phyloP scores from a whole-genome alignment of 495 filamentous ascomycete species.

The Talaromyces wortmannii region DNA sequence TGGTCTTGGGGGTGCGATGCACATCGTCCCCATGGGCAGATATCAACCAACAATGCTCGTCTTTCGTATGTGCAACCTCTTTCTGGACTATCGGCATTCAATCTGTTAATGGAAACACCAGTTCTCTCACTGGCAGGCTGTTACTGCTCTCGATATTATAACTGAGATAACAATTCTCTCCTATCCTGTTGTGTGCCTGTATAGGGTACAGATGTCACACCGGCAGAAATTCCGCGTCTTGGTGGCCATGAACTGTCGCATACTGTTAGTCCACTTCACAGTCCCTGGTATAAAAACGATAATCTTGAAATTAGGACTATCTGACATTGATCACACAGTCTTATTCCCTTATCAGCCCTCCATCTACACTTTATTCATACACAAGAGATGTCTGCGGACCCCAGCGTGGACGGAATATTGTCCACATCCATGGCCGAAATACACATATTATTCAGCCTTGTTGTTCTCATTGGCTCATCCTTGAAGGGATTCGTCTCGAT shows the following conservation, averaged over 20 bases:
- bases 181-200: constrained; percentile 11
- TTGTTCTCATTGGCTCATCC: constrained; percentile 17
- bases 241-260: constrained; percentile 13
- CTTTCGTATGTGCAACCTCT: constrained; percentile 11
- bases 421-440: constrained; percentile 18
- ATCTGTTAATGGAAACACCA: neutral
- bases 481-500: constrained; percentile 28
- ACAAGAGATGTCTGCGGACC: constrained; percentile 12
- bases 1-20: constrained; percentile 14
- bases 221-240: constrained; percentile 12
- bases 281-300: neutral
- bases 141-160: constrained; percentile 16
- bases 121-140: constrained; percentile 17
- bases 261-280: constrained; percentile 11
- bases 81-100: neutral
- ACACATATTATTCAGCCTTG: constrained; percentile 15
- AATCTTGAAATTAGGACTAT: too few relatives aligned
- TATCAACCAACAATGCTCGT: constrained; percentile 8
- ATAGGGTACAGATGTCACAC: constrained; percentile 11
- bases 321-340: neutral
- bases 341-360: constrained; percentile 19
- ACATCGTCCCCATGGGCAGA: constrained; percentile 11
- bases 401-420: constrained; percentile 15
- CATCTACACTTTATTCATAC: constrained; percentile 12
- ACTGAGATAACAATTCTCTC: constrained; percentile 13